Base-by-base conservation (phyloP, 1,284 basidiomycete species). In the Tylopilus orsonianus region DNA sequence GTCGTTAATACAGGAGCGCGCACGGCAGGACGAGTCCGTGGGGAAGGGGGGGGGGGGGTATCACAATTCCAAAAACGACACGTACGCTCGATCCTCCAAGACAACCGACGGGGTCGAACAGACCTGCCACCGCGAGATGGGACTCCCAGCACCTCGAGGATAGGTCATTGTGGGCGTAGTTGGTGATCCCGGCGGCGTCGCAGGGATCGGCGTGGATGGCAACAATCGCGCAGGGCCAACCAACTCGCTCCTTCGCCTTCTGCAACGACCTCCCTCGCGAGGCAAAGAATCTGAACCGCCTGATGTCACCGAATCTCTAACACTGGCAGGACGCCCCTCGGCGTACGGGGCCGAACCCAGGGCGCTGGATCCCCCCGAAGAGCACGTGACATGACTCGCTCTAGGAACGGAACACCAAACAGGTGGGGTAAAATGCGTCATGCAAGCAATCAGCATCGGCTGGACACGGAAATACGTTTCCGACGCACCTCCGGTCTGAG, bases 401-500 rank as follows among this genome's bases (percentile, higher is more conserved):
- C 53, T 61, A 41, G 27, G 14, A 41, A 41, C 18, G 7, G 8
- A 37, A 10, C 7, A 27, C 5, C 5, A 27, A 27, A 27, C 5
- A 6, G 26, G 10, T 10, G 10, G 26, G 26, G 10, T 10, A 27
- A 5, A 27, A 10, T 27, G 5, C 5, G 26, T 10, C 26, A 10
- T 6, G 26, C 26, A 10, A 10, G 10, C 10, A 10, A 13, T 37
- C 39, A 35, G 40, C 23, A 20, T 14, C 2, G 13, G 22, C 3
- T 12, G 8, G 26, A 33, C 35, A 41, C 3, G 12, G n/a, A 8
- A 33, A 12, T 4, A 19, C 1, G 14, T 18, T 8, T 2, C 20
- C 10, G 22, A 27, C 23, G 23, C 54, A 79, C 79, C 74, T 52
- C 55, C 65, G 75, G 7, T 71, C 68, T 14, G 42, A 47, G 24